Evolutionary conservation across 2,329 filamentous ascomycete species (phyloP).

Genomic region (Trematosphaeria pertusa): DNA sequence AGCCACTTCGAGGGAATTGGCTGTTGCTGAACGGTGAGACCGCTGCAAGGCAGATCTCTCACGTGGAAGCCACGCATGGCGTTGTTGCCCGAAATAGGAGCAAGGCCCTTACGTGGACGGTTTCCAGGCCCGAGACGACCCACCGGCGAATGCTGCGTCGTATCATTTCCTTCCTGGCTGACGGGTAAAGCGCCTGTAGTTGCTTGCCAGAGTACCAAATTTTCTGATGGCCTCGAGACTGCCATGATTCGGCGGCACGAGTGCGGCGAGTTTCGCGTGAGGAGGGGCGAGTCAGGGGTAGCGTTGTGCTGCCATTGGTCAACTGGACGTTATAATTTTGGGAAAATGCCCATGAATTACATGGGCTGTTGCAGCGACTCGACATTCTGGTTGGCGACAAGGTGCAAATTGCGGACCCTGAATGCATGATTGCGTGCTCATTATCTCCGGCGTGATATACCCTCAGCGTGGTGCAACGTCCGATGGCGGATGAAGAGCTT

Average conservation of each 20-base stretch:
- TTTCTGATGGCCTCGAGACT: not conserved
- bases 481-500: not conserved
- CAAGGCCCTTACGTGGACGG: not conserved
- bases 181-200: not conserved
- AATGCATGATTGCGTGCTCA: conserved; percentile 3
- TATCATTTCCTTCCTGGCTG: not conserved
- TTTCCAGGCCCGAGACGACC: not conserved
- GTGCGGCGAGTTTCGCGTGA: conserved; percentile 4
- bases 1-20: not conserved
- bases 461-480: not conserved
- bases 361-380: not conserved
- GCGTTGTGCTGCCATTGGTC: not conserved
- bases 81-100: not conserved
- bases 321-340: not conserved
- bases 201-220: not conserved
- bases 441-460: not conserved
- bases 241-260: not conserved
- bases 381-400: conserved; percentile 1
- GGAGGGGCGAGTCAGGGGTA: not conserved
- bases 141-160: not conserved
- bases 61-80: conserved; percentile 16
- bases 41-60: conserved; percentile 9
- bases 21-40: conserved; percentile 7
- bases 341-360: not conserved
- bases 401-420: not conserved